Base-by-base conservation (phyloP, 2,329 filamentous ascomycete genomes). In the Monosporascus sp. region DNA sequence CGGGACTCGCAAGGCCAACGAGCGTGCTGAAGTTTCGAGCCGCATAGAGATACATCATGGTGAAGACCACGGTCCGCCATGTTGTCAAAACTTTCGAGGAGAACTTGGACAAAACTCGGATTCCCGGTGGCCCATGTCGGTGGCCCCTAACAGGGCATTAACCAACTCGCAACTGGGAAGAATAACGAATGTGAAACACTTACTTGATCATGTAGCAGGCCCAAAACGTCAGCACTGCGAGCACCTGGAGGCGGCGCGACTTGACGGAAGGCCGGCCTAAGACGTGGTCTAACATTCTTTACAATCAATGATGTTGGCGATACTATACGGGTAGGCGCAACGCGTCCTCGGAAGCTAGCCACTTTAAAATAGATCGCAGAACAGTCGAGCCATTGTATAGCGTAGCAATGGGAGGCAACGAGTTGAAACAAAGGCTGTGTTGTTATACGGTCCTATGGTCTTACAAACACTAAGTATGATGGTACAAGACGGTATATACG, bases 21-120 rank as follows among this genome's bases (percentile, higher is more conserved):
- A 99, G 83, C 59, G 95, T 95, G 68, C 90, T 92, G 64, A 99
- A 95, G 73, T 99, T 97, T 54, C 92, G 88, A 34, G 89, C 86
- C 36, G 92, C 81, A 68, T 99, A 99, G 54, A 97, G 84, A 72
- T 91, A 95, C 49, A 97, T 82, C 71, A 97, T 87, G 44, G 92
- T 95, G 47, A 93, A 76, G 59, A 95, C 85, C 27, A 96, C 81
- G 2, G 87, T 90, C 72, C 96, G 94, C 91, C 94, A 97, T 62
- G 88, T 80, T 6, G 92, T 96, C 54, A 97, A 77, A 54, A 82
- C 81, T 49, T 76, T 81, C 5, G 86, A 86, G 49, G 94, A 80
- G 51, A 86, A 74, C 53, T 80, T 80, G 1, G 93, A 97, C 54
- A 97, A 66, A 46, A 78, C 75, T 53, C 88, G 84, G 48, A 91